These are phyloP conservation scores for Aethionema arabicum DNA, from an alignment of 345 rosid species.

Conservation along the genomic window DNA sequence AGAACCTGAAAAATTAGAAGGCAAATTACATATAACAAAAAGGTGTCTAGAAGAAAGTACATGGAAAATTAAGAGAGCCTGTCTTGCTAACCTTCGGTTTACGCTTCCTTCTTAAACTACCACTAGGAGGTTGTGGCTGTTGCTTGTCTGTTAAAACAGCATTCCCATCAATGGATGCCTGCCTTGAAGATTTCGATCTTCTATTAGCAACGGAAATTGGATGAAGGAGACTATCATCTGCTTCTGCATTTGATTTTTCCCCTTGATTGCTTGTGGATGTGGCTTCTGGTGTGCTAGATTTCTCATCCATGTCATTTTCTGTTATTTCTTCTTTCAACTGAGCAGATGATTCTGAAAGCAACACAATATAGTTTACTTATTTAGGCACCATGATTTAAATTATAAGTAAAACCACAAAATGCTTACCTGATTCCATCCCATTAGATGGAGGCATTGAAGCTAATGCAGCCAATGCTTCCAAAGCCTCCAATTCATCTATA, in stretches of 20 bases:
- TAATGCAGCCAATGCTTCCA: conserved; percentile 75
- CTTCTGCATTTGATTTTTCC: conserved; percentile 45
- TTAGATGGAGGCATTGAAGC: conserved; percentile 51
- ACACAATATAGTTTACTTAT: conserved; percentile 12
- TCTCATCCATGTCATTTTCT: conserved; percentile 48
- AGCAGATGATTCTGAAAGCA: conserved; percentile 60
- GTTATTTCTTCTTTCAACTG: conserved; percentile 68
- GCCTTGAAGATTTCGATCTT: conserved; percentile 57
- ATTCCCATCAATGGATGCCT: conserved; percentile 35
- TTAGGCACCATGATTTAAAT: conserved; percentile 5
- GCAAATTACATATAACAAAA: conserved; percentile 23
- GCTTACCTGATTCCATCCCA: conserved; percentile 67
- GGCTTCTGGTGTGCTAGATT: conserved; percentile 52
- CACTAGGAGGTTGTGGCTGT: conserved; percentile 39
- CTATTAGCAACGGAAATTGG: conserved; percentile 39
- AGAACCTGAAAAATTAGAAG: conserved; percentile 45
- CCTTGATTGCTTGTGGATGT: conserved; percentile 44
- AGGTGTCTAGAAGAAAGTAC: conserved; percentile 14
- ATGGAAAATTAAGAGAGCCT: conserved; percentile 14
- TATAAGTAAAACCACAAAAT: conserved; percentile 15
- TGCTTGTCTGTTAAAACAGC: conserved; percentile 45
- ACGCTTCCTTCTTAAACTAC: conserved; percentile 52
- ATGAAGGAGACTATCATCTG: conserved; percentile 44
- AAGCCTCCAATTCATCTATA: conserved; percentile 76
- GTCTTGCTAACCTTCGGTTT: conserved; percentile 37